Base-by-base conservation (phyloP, 2,329 filamentous ascomycete genomes). In the Fusarium stilboides region DNA sequence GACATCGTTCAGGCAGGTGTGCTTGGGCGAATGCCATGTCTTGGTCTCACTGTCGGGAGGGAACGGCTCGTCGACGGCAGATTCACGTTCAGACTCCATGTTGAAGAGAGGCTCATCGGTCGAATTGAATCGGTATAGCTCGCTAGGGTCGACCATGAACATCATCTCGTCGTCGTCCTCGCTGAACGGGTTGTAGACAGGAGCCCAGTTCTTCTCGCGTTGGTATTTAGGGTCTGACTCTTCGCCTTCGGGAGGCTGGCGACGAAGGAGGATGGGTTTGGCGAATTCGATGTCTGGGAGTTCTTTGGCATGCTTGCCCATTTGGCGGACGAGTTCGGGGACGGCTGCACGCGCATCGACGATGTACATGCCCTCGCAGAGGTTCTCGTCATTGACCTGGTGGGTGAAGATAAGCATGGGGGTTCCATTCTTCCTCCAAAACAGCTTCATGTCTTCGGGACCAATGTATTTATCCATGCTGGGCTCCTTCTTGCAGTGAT, bases 401-500 rank as follows among this genome's bases (percentile, higher is more conserved):
- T 72, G 58, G 24, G 69, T 72, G 13, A 72, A 72, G 33, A 72
- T 72, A 42, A 72, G 69, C 56, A 72, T 64, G 8, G 69, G 69
- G 8, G 69, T 71, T 2, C 69, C 69, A 2, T 65, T 61, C 36
- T 70, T 70, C 40, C 66, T 72, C 69, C 69, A 72, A 40, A 72
- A 72, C 37, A 72, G 59, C 56, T 72, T 72, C 69, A 72, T 72
- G 19, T 72, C 69, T 40, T 72, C 69, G 6, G 69, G 69, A 2
- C 69, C 69, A 26, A 72, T 72, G 50, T 72, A 72, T 69, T 68
- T 72, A 42, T 72, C 69, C 69, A 72, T 72, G 19, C 68, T 45
- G 24, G 69, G 69, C 47, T 72, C 56, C 3, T n/a, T 39, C 46
- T 62, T 68, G 69, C 69, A 72, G 54, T 72, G 69, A 42, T 72